A percentile compares a stretch with the other conserved stretches of the same genome.
phyloP scores from a whole-genome alignment of 2,329 filamentous ascomycete genomes.

The Talaromyces atroroseus region DNA sequence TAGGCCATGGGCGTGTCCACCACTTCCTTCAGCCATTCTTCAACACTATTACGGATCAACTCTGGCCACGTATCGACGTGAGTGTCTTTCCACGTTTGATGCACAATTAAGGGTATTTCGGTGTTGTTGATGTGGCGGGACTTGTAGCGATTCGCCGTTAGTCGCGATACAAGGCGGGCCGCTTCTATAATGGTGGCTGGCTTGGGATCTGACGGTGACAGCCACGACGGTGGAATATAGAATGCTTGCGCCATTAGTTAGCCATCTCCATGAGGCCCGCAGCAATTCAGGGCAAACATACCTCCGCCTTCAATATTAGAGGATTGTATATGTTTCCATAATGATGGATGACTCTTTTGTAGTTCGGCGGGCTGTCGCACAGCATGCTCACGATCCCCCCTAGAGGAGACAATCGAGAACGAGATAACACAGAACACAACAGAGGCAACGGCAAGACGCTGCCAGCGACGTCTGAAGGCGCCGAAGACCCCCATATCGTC shows the following conservation, averaged over 20 bases:
- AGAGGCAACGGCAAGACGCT: slow-evolving; percentile 14
- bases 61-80: slow-evolving; percentile 23
- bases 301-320: slow-evolving; percentile 12
- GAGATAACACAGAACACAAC: slow-evolving; percentile 7
- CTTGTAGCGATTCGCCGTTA: slow-evolving; percentile 12
- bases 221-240: slow-evolving; percentile 15
- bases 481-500: slow-evolving; percentile 3
- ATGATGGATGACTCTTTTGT: slow-evolving; percentile 5
- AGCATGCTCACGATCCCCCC: not conserved
- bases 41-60: slow-evolving; percentile 20
- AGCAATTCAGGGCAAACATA: not conserved
- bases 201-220: slow-evolving; percentile 7
- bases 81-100: slow-evolving; percentile 29
- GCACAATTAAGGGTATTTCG: slow-evolving; percentile 26
- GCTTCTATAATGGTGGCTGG: slow-evolving; percentile 24
- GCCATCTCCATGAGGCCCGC: not conserved
- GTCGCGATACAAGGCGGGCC: slow-evolving; percentile 20
- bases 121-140: slow-evolving; percentile 20
- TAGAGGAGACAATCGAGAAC: slow-evolving; percentile 7
- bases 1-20: slow-evolving; percentile 25
- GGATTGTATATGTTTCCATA: slow-evolving; percentile 13
- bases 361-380: not conserved
- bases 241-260: slow-evolving; percentile 6
- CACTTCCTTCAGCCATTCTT: slow-evolving; percentile 24
- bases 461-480: slow-evolving; percentile 14